phyloP scores from a whole-genome alignment of 2,329 filamentous ascomycete genomes.

The Botrytis sinoallii region DNA sequence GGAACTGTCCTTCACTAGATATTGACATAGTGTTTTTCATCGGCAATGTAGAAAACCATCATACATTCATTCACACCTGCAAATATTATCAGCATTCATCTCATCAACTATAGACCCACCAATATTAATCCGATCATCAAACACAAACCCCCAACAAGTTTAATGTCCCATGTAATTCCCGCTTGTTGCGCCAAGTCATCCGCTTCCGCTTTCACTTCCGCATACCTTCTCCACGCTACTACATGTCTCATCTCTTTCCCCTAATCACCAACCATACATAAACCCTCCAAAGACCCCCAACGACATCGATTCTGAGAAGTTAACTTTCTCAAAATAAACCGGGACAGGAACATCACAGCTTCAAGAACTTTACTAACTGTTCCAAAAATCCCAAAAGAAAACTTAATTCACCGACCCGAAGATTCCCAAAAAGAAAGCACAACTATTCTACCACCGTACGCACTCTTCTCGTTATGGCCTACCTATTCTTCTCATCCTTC shows the following conservation, averaged over 20 bases:
- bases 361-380: background rate
- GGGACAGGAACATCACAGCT: background rate
- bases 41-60: background rate
- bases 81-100: background rate
- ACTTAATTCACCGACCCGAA: no score
- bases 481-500: no score
- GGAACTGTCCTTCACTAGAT: background rate
- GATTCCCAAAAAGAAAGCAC: no score
- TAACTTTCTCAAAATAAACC: background rate
- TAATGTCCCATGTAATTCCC: background rate
- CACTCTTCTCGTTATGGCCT: no score
- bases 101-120: background rate
- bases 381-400: background rate
- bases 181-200: background rate
- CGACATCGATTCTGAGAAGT: fast-evolving
- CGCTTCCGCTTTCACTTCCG: no score
- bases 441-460: no score
- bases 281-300: background rate
- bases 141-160: background rate
- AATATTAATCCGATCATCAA: background rate
- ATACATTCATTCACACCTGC: background rate
- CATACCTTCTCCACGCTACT: no score
- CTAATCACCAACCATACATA: background rate
- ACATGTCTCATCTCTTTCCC: background rate
- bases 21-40: background rate